These are phyloP conservation scores for Fusarium sororula DNA, from an alignment of 2,329 filamentous ascomycete species.

Conservation along the genomic window DNA sequence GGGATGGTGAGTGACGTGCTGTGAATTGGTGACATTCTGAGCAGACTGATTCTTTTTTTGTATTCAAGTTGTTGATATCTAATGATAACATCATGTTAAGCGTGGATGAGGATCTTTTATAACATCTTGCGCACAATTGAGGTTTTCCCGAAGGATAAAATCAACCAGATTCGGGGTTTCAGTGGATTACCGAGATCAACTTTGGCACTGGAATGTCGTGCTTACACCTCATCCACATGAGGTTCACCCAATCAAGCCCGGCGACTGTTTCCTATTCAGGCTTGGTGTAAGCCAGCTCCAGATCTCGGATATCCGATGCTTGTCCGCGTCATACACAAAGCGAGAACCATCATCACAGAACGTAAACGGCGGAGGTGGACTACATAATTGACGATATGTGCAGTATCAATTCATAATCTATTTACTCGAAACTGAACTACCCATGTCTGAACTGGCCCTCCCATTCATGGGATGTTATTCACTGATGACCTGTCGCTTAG, in stretches of 20 bases:
- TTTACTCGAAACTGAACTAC: background rate
- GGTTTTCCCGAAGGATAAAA: background rate
- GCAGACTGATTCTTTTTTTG: too few relatives aligned
- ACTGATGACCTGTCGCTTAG: background rate
- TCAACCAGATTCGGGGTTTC: background rate
- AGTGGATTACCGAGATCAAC: background rate
- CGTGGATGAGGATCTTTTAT: background rate
- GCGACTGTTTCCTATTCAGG: background rate
- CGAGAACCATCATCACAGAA: accelerated
- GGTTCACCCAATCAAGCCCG: accelerated
- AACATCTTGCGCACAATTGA: background rate
- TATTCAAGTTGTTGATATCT: too few relatives aligned
- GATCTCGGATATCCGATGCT: background rate
- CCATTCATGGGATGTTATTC: background rate
- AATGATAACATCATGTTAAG: background rate
- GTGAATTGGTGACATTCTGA: background rate
- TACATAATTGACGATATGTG: accelerated
- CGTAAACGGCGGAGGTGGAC: accelerated
- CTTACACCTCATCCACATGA: background rate
- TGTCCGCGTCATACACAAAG: background rate
- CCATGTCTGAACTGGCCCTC: accelerated
- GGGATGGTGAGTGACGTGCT: background rate
- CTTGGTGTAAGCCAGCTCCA: background rate
- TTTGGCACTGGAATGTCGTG: background rate
- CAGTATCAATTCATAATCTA: background rate